Conservation (phyloP, 306 rosid genomes). For the Lotus japonicus region DNA sequence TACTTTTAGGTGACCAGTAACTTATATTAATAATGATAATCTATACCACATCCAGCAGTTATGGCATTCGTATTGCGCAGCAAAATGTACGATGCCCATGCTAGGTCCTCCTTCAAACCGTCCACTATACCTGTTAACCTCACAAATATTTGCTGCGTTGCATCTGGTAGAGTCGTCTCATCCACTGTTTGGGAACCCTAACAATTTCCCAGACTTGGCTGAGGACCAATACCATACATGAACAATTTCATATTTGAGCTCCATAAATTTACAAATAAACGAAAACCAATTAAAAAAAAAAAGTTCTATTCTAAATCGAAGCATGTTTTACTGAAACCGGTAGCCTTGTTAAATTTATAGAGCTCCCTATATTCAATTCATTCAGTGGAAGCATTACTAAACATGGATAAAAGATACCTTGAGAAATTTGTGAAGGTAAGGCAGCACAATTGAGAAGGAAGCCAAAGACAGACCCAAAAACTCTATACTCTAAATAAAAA, state of each 20-base stretch:
- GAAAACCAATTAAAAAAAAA: background rate
- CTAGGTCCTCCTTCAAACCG: slow-evolving; percentile 66
- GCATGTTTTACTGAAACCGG: background rate
- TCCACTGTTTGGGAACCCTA: slow-evolving; percentile 72
- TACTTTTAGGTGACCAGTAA: background rate
- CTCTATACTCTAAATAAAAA: slow-evolving; percentile 79
- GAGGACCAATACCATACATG: slow-evolving; percentile 2
- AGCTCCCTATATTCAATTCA: background rate
- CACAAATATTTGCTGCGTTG: slow-evolving; percentile 64
- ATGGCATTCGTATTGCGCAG: slow-evolving; percentile 71
- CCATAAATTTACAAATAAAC: background rate
- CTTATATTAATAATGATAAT: background rate
- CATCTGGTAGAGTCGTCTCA: slow-evolving; percentile 60
- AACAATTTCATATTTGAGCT: slow-evolving; percentile 7
- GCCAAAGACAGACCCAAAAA: slow-evolving; percentile 81
- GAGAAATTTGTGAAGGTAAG: slow-evolving; percentile 81
- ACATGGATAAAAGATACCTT: slow-evolving; percentile 43
- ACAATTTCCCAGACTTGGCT: slow-evolving; percentile 8
- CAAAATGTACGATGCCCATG: slow-evolving; percentile 84
- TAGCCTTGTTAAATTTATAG: background rate
- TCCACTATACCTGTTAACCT: slow-evolving; percentile 46
- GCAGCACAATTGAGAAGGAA: slow-evolving; percentile 61
- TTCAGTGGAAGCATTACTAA: background rate
- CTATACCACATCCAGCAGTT: slow-evolving; percentile 43
- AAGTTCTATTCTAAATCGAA: background rate